Conservation (phyloP, 1,139 yeast species). For the Yamadazyma oceani region DNA sequence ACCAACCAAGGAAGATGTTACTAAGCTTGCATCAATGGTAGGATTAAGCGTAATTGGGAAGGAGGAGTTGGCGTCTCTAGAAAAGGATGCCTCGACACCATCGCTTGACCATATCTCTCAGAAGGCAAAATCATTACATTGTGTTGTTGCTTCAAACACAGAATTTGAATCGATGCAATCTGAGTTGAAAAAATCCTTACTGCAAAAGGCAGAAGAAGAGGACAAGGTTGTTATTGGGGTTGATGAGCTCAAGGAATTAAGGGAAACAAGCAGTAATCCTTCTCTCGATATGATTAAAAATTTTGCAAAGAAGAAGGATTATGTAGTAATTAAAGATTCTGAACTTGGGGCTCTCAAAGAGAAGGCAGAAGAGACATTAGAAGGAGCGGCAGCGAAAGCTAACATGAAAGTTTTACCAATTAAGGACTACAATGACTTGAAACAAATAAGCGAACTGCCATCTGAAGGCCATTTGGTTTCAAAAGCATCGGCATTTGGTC, state of each 20-base stretch:
- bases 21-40: constrained; percentile 9
- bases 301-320: constrained; percentile 15
- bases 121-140: constrained; percentile 20
- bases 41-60: constrained; percentile 18
- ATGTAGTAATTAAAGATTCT: constrained; percentile 1
- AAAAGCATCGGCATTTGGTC: constrained; percentile 20
- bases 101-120: constrained; percentile 18
- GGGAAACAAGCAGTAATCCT: constrained; percentile 15
- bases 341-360: constrained; percentile 14
- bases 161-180: constrained; percentile 12
- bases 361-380: constrained; percentile 17
- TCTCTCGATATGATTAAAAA: constrained; percentile 14
- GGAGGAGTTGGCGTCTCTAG: constrained; percentile 13
- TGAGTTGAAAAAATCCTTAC: constrained; percentile 9
- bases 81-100: constrained; percentile 10
- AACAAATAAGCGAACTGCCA: constrained; percentile 15
- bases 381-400: constrained; percentile 16
- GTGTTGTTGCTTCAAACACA: constrained; percentile 18
- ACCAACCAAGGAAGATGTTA: constrained; percentile 18
- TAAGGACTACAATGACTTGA: constrained; percentile 22
- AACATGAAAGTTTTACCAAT: constrained; percentile 13
- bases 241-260: constrained; percentile 4
- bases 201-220: constrained; percentile 11
- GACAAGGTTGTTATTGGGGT: constrained; percentile 7
- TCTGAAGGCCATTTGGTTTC: constrained; percentile 19